These are phyloP conservation scores for Sporothrix humicola DNA, from an alignment of 2,329 filamentous ascomycete species.

Conservation along the genomic window DNA sequence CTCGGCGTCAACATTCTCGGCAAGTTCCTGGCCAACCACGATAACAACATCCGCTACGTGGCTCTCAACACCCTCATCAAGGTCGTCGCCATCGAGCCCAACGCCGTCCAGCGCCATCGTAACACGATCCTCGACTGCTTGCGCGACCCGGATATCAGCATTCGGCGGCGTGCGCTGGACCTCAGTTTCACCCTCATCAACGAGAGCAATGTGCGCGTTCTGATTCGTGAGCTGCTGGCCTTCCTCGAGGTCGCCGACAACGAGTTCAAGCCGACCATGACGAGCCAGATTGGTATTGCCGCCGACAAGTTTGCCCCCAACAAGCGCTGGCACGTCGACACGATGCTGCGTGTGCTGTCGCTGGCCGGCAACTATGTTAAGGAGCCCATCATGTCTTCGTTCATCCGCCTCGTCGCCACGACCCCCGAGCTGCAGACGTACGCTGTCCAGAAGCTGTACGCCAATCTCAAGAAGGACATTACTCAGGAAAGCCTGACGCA, in stretches of 20 bases:
- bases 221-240: slow-evolving; percentile 89
- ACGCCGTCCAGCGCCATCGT: slow-evolving; percentile 93
- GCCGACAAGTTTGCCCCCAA: slow-evolving; percentile 95
- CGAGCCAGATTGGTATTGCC: slow-evolving; percentile 94
- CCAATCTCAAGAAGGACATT: slow-evolving; percentile 90
- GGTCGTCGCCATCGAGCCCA: slow-evolving; percentile 96
- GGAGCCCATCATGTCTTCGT: slow-evolving; percentile 95
- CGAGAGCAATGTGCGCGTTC: slow-evolving; percentile 89
- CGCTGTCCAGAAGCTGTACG: slow-evolving; percentile 92
- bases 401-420: slow-evolving; percentile 92
- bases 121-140: slow-evolving; percentile 98
- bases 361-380: slow-evolving; percentile 97
- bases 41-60: slow-evolving; percentile 99
- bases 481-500: slow-evolving; percentile 95
- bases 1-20: slow-evolving; percentile 97
- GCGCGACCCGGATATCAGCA: slow-evolving; percentile 96
- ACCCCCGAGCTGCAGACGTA: slow-evolving; percentile 95
- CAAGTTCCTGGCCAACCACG: slow-evolving; percentile 93
- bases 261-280: slow-evolving; percentile 99
- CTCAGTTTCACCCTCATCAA: slow-evolving; percentile 98
- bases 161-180: slow-evolving; percentile 90
- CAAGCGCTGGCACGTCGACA: slow-evolving; percentile 98
- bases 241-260: slow-evolving; percentile 98
- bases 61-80: slow-evolving; percentile 97
- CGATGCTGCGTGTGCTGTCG: slow-evolving; percentile 91